phyloP scores from a whole-genome alignment of 2,329 filamentous ascomycete species.

The Rhytidhysteron rufulum region DNA sequence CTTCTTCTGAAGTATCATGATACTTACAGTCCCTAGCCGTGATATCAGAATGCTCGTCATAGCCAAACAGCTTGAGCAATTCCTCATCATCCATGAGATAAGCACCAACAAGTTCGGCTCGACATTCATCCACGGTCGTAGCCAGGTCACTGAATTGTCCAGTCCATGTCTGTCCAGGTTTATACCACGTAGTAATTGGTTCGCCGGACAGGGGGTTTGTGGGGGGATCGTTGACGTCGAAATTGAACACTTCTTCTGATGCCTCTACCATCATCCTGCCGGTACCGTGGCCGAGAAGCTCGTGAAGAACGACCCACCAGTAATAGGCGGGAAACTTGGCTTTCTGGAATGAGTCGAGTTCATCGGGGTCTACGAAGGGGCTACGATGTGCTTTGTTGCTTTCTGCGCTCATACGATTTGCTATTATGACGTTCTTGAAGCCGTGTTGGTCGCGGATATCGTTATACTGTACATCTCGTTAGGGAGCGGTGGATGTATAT shows the following conservation, averaged over 20 bases:
- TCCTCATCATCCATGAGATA: conserved; percentile 9
- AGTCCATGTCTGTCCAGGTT: conserved; percentile 10
- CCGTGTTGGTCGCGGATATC: conserved; percentile 68
- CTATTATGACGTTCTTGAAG: conserved; percentile 77
- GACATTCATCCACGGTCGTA: conserved; percentile 9
- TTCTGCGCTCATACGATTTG: conserved; percentile 77
- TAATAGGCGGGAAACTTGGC: conserved; percentile 1
- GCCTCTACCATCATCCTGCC: conserved; percentile 9
- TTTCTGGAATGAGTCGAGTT: conserved; percentile 9
- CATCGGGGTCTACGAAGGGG: conserved; percentile 8
- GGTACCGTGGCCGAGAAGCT: conserved; percentile 12
- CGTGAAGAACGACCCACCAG: conserved; percentile 9
- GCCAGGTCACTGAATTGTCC: conserved; percentile 10
- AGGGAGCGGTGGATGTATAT: not conserved
- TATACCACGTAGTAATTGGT: conserved; percentile 9
- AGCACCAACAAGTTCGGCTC: conserved; percentile 5
- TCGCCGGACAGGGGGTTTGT: conserved; percentile 6
- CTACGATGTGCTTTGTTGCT: conserved; percentile 3
- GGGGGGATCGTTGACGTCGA: conserved; percentile 9
- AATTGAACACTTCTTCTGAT: conserved; percentile 7
- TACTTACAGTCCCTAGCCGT: conserved; percentile 10
- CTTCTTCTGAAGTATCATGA: not conserved
- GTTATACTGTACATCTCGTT: conserved; percentile 47
- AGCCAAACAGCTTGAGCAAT: conserved; percentile 10
- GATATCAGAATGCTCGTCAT: conserved; percentile 7